A percentile compares a stretch with the other conserved stretches of the same genome.
phyloP scores from a whole-genome alignment of 805 yeast species.

The Zygoascus bituminiphila region DNA sequence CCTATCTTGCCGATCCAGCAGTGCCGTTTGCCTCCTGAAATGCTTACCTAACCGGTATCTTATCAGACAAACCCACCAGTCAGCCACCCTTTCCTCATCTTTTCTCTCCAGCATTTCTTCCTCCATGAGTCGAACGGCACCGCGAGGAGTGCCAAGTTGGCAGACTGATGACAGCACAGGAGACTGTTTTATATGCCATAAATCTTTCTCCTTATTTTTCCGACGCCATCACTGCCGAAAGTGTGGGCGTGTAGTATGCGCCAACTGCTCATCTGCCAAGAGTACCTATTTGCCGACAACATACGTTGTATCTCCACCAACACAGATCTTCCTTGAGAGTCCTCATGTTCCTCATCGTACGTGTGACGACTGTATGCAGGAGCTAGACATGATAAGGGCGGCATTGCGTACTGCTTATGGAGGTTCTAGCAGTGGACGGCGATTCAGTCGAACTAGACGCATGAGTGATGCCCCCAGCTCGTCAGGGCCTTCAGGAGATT shows the following conservation, averaged over 20 bases:
- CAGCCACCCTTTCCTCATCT: not conserved
- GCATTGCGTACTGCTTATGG: conserved; percentile 14
- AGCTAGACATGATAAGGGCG: conserved; percentile 32
- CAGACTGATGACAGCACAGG: conserved; percentile 53
- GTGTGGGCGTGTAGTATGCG: conserved; percentile 77
- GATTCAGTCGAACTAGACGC: not conserved
- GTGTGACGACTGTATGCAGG: conserved; percentile 65
- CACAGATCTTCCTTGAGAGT: conserved; percentile 39
- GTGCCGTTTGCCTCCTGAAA: too few species aligned
- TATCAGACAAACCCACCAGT: not conserved
- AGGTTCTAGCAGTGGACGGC: not conserved
- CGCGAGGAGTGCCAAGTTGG: conserved; percentile 45
- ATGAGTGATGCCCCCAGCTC: not conserved
- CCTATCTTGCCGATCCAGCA: too few species aligned
- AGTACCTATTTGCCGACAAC: conserved; percentile 53
- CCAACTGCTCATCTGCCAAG: conserved; percentile 48
- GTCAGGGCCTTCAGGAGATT: not conserved
- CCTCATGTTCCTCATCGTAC: conserved; percentile 59
- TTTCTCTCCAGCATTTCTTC: not conserved
- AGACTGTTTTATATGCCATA: conserved; percentile 48
- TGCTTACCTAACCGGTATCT: not conserved
- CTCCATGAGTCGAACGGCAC: conserved; percentile 5
- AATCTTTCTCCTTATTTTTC: conserved; percentile 47
- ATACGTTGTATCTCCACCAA: conserved; percentile 48
- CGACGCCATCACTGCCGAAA: conserved; percentile 72